A percentile compares a stretch with the other conserved stretches of the same genome.
phyloP scores from a whole-genome alignment of 164 flowering plant species.

The Macadamia integrifolia region DNA sequence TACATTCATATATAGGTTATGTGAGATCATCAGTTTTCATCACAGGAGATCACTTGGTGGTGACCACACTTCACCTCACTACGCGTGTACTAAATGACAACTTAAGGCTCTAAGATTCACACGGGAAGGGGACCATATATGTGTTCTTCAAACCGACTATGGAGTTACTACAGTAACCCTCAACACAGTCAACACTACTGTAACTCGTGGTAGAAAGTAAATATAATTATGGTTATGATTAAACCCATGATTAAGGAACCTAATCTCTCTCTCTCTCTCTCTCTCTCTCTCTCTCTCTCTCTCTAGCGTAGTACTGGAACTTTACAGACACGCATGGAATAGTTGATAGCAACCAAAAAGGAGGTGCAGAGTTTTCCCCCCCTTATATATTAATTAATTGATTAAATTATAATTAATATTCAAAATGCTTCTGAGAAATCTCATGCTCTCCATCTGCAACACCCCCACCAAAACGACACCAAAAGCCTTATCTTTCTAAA shows the following conservation, averaged over 20 bases:
- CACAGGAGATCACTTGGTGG: no score
- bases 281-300: conserved; percentile 8
- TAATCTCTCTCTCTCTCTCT: conserved; percentile 13
- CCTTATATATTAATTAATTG: conserved; percentile 9
- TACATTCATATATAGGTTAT: no score
- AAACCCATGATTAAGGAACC: conserved; percentile 39
- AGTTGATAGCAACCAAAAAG: conserved; percentile 40
- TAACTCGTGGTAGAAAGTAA: conserved; percentile 12
- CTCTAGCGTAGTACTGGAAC: conserved; percentile 16
- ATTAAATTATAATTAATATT: conserved; percentile 9
- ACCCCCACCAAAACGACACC: conserved; percentile 46
- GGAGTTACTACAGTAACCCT: no score
- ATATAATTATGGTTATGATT: conserved; percentile 33
- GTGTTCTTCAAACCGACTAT: no score
- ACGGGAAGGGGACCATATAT: no score
- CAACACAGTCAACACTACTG: no score
- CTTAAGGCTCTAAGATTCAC: no score
- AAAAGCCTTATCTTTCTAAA: conserved; percentile 44
- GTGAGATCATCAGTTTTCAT: no score
- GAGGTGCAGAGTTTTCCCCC: conserved; percentile 42
- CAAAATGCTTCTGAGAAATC: conserved; percentile 38
- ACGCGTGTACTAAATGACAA: no score
- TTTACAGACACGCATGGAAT: conserved; percentile 53
- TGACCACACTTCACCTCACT: no score
- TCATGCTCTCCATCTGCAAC: conserved; percentile 62